These are phyloP conservation scores for Candida qinlingensis DNA, from an alignment of 805 yeast genomes.

Conservation along the genomic window DNA sequence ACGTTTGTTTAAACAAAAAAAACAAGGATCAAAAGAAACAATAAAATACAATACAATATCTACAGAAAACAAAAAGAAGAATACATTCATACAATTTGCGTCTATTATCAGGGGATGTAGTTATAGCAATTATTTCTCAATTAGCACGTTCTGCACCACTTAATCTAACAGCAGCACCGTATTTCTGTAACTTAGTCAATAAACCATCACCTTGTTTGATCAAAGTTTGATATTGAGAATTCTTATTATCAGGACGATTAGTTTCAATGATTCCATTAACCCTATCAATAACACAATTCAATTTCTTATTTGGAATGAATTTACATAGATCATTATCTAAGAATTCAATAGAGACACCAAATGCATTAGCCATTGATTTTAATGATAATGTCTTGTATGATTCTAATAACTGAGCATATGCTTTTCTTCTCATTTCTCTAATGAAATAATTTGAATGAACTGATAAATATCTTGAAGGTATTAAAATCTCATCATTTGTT, in stretches of 20 bases:
- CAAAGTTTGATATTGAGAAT: slow-evolving; percentile 83
- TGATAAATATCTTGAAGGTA: slow-evolving; percentile 60
- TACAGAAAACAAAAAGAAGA: neutral
- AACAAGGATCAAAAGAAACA: neutral
- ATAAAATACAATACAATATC: neutral
- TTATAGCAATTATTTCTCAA: slow-evolving; percentile 1
- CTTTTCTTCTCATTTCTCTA: slow-evolving; percentile 91
- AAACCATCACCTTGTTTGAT: slow-evolving; percentile 90
- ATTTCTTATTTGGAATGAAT: slow-evolving; percentile 87
- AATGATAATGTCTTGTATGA: slow-evolving; percentile 87
- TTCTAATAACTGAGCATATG: slow-evolving; percentile 89
- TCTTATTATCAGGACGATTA: slow-evolving; percentile 93
- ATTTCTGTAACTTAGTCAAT: slow-evolving; percentile 91
- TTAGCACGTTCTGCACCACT: slow-evolving; percentile 79
- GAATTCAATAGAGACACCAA: slow-evolving; percentile 84
- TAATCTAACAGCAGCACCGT: slow-evolving; percentile 94
- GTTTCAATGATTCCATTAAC: slow-evolving; percentile 95
- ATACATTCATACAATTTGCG: no score
- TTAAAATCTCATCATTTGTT: slow-evolving; percentile 67
- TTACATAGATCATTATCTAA: slow-evolving; percentile 83
- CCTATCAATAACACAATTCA: slow-evolving; percentile 92
- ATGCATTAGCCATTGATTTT: slow-evolving; percentile 89
- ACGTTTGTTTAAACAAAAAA: slow-evolving; percentile 29
- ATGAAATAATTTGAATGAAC: slow-evolving; percentile 80
- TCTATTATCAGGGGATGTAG: neutral